Base-by-base conservation (phyloP, 2,329 filamentous ascomycete genomes). In the Phialocephala subalpina region DNA sequence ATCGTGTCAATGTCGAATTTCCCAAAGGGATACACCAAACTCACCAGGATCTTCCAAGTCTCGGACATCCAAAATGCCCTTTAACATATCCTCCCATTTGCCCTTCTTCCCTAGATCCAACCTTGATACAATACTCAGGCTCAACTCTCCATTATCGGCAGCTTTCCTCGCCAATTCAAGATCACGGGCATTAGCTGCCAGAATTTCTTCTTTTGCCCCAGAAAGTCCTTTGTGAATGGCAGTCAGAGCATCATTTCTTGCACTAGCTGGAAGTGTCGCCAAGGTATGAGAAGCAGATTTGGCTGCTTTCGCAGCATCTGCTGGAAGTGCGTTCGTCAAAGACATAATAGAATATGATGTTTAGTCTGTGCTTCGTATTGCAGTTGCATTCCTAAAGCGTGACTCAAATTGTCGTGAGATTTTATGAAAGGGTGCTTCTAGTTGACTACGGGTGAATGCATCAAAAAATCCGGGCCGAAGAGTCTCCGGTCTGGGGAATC, bases 31-130 rank as follows among this genome's bases (percentile, higher is more conserved):
- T 45, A 16, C 22, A 33, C 11, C 36, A 61, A 18, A 45, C 69
- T 62, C 84, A 96, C 93, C 87, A 71, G 96, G 96, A 81, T 99
- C 96, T 58, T 92, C 87, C 33, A 99, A 84, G 59, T 87, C 86
- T 71, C 91, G 86, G 67, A 99, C 96, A 80, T 97, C 93, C 67
- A 97, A 80, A 67, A 99, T 97, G 29, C 96, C 96, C 81, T 94
- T 91, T 70, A 99, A 84, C 96, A 99, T 98, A 76, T 98, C 96
- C 76, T 97, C 94, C 84, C 91, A 99, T 82, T 98, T 98, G 65
- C 95, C 95, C 76, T 89, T 87, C 78, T 92, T 91, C 58, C 88
- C 89, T 58, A 99, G 83, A 79, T 99, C 95, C 67, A 99, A 85
- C 63, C 96, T 87, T 74, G 97, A 96, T 36, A 97, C 87, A 27